Evolutionary conservation across 2,329 filamentous ascomycete genomes (phyloP).

Genomic region (Juglanconis juglandina): DNA sequence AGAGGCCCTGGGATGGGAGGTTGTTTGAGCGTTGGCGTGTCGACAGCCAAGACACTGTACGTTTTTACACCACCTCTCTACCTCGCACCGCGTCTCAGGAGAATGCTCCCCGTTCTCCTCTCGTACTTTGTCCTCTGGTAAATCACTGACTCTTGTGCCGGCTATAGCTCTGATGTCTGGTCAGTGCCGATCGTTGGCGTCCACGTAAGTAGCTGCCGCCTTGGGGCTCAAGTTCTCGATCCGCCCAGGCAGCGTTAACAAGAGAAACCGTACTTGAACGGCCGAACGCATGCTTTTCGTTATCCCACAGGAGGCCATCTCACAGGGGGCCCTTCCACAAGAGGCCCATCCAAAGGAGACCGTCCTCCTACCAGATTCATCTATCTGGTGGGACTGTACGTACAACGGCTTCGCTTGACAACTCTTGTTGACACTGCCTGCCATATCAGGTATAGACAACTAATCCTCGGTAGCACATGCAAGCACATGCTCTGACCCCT

Average conservation of each 20-base stretch:
- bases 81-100: too few species aligned
- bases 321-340: too few species aligned
- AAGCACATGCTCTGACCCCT: slow-evolving; percentile 88
- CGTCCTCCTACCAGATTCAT: too few species aligned
- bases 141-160: not conserved
- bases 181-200: slow-evolving; percentile 78
- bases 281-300: too few species aligned
- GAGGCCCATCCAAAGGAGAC: too few species aligned
- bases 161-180: slow-evolving; percentile 28
- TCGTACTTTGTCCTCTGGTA: not conserved
- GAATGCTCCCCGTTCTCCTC: too few species aligned
- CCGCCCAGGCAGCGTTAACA: not conserved
- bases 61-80: not conserved
- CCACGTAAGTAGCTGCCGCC: slow-evolving; percentile 42
- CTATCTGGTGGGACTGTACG: not conserved
- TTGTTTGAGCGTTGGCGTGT: slow-evolving; percentile 73
- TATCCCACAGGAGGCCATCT: too few species aligned
- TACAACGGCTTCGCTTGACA: not conserved
- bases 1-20: slow-evolving; percentile 85
- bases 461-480: slow-evolving; percentile 65
- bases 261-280: not conserved
- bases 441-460: not conserved
- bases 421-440: not conserved
- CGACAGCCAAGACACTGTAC: slow-evolving; percentile 58
- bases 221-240: not conserved